Evolutionary conservation across 768 basidiomycete species (phyloP), one percentile per base, ranked within the genome.

Genomic region (Gyrodon lividus): DNA sequence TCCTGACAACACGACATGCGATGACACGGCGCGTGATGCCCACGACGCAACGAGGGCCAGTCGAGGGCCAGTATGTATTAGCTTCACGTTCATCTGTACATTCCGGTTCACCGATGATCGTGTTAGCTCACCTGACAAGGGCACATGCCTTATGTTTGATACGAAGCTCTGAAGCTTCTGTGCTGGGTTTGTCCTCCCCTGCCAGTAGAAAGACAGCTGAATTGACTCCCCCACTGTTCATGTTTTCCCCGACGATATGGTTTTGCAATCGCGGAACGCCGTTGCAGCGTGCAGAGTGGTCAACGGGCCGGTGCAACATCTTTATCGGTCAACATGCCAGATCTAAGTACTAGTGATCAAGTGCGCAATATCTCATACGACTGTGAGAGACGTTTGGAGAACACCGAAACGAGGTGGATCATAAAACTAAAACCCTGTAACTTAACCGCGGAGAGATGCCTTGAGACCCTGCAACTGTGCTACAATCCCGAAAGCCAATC

Each of bases 401-500:
- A 8, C 5, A 16, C 5, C 22, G 13, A 31, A n/a, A 31, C 42
- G 35, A 51, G 44, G 40, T 10, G 20, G n/a, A 13, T 23, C 40
- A 23, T n/a, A n/a, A n/a, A n/a, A n/a, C n/a, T n/a, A n/a, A n/a
- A n/a, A n/a, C n/a, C n/a, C n/a, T n/a, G n/a, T n/a, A n/a, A n/a
- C n/a, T n/a, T n/a, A n/a, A n/a, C n/a, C n/a, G n/a, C n/a, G n/a
- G n/a, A n/a, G n/a, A n/a, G n/a, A n/a, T n/a, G n/a, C n/a, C n/a
- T n/a, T n/a, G n/a, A n/a, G 22, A 13, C 13, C 22, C n/a, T 24
- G 38, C 8, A n/a, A 22, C 19, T 59, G 59, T 59, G 55, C 46
- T 20, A 56, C 52, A 46, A 28, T 43, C 59, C 53, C 58, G 57
- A 54, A 63, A 54, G 43, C 43, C 26, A 42, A 41, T 43, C 30